Evolutionary conservation across 345 rosid species (phyloP).

Genomic region (Arabidopsis thaliana): DNA sequence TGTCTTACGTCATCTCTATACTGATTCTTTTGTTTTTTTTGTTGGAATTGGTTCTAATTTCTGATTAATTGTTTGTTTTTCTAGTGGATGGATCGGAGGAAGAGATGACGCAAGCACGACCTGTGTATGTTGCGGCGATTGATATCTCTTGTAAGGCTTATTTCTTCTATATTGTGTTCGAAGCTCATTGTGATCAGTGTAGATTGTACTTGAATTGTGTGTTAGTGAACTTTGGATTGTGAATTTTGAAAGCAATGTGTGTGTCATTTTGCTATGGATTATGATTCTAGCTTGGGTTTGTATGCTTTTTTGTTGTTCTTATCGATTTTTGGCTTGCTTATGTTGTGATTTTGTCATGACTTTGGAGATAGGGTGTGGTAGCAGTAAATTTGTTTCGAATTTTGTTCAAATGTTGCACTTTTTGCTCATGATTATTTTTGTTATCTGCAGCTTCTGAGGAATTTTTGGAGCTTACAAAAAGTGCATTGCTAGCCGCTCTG

Average conservation of each 20-base stretch:
- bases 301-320: neutral
- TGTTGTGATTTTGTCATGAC: neutral
- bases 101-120: constrained; percentile 73
- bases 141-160: constrained; percentile 82
- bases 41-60: constrained; percentile 4
- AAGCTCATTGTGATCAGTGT: constrained; percentile 11
- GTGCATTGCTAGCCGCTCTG: constrained; percentile 87
- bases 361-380: neutral
- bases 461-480: constrained; percentile 95
- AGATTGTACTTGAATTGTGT: constrained; percentile 32
- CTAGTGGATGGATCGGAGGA: constrained; percentile 81
- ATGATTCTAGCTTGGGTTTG: constrained; percentile 12
- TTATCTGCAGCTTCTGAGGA: constrained; percentile 85
- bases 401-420: neutral
- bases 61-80: constrained; percentile 16
- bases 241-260: neutral
- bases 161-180: neutral
- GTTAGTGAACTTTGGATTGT: constrained; percentile 16
- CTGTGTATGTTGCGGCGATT: constrained; percentile 97
- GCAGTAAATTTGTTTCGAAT: neutral
- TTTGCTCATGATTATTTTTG: constrained; percentile 1
- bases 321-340: neutral
- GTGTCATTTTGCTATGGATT: neutral
- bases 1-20: constrained; percentile 22
- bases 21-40: neutral